phyloP scores from a whole-genome alignment of 345 rosid species.

The Theobroma cacao region DNA sequence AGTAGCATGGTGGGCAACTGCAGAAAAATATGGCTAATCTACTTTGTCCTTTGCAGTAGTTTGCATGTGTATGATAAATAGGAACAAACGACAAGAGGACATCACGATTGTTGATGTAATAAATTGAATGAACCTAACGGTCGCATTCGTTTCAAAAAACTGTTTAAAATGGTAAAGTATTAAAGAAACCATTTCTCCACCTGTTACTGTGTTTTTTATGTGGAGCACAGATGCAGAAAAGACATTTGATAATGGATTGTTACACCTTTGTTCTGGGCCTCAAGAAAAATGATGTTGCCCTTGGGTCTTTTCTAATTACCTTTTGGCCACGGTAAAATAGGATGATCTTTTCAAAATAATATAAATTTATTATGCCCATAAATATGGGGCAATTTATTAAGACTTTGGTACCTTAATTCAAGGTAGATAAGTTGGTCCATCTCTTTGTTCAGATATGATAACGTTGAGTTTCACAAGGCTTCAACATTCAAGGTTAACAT shows the following conservation, averaged over 20 bases:
- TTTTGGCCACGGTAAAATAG: not conserved
- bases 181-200: not conserved
- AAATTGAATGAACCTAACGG: slow-evolving; percentile 5
- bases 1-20: not conserved
- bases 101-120: too few relatives aligned
- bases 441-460: too few relatives aligned
- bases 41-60: not conserved
- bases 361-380: too few relatives aligned
- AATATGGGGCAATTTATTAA: too few relatives aligned
- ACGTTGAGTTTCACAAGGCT: too few relatives aligned
- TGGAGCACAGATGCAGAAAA: not conserved
- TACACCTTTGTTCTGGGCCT: not conserved
- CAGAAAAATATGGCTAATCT: not conserved
- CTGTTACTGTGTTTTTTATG: not conserved
- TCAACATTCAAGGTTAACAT: too few relatives aligned
- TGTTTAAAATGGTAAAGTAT: not conserved
- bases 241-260: not conserved
- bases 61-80: not conserved
- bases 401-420: too few relatives aligned
- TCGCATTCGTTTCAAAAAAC: not conserved
- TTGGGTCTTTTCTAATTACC: not conserved
- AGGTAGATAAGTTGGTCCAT: too few relatives aligned
- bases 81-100: not conserved
- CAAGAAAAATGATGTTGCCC: not conserved
- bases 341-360: not conserved